These are phyloP conservation scores for Lathyrus aphaca DNA, from an alignment of 306 rosid species.

Conservation along the genomic window DNA sequence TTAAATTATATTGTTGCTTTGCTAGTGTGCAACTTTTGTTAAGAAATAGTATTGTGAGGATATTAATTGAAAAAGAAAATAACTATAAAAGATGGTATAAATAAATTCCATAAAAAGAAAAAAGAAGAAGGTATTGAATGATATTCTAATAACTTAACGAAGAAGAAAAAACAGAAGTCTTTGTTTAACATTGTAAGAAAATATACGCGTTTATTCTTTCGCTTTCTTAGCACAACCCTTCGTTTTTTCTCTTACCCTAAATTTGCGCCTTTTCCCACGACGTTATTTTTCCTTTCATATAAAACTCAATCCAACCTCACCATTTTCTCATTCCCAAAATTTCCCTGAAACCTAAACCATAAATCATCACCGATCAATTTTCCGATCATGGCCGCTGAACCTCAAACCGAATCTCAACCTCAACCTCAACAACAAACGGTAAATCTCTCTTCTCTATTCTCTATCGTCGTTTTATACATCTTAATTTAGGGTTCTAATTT, in stretches of 20 bases:
- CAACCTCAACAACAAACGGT: slow-evolving; percentile 6
- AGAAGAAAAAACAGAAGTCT: slow-evolving; percentile 16
- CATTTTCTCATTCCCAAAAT: background rate
- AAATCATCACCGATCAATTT: background rate
- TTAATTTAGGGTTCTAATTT: background rate
- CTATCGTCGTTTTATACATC: background rate
- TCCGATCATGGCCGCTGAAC: slow-evolving; percentile 32
- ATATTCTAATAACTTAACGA: slow-evolving; percentile 7
- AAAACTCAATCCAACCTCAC: background rate
- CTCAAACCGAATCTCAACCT: background rate
- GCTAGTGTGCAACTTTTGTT: too few relatives aligned
- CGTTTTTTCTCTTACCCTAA: background rate
- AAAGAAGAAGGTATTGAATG: too few relatives aligned
- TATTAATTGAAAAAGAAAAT: too few relatives aligned
- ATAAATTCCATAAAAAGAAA: too few relatives aligned
- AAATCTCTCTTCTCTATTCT: background rate
- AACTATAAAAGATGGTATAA: too few relatives aligned
- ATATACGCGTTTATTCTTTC: background rate
- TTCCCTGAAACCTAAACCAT: background rate
- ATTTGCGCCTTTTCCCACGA: background rate
- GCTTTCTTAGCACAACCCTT: slow-evolving; percentile 3
- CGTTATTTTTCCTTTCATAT: background rate
- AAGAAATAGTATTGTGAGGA: too few relatives aligned
- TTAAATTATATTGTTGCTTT: too few relatives aligned
- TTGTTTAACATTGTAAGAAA: background rate